These are phyloP conservation scores for Plasmodium fragile DNA, from an alignment of 169 alveolate genomes.

Conservation along the genomic window DNA sequence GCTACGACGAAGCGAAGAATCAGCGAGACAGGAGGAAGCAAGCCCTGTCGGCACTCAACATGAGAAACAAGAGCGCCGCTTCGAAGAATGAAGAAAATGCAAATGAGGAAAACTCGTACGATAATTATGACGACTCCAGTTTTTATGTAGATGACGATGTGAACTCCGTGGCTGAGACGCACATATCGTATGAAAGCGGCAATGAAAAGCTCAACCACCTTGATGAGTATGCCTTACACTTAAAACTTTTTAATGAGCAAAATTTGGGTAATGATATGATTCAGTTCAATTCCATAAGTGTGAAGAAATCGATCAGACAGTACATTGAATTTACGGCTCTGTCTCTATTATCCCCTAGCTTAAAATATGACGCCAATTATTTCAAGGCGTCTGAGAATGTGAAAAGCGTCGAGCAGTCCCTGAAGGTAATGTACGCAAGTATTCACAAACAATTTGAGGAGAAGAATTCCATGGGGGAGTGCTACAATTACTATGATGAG, in stretches of 20 bases:
- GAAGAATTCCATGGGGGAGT: constrained; percentile 55
- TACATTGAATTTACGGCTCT: constrained; percentile 66
- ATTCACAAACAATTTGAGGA: constrained; percentile 19
- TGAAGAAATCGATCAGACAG: constrained; percentile 50
- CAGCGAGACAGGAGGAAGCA: neutral
- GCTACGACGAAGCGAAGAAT: neutral
- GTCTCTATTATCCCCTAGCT: constrained; percentile 63
- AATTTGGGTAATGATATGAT: constrained; percentile 28
- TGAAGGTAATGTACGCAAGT: constrained; percentile 23
- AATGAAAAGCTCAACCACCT: neutral
- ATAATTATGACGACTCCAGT: neutral
- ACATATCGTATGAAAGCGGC: neutral
- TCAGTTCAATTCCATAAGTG: constrained; percentile 37
- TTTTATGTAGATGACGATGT: neutral
- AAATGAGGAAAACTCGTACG: neutral
- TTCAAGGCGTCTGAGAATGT: constrained; percentile 40
- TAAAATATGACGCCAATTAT: constrained; percentile 28
- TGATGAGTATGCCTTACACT: constrained; percentile 57
- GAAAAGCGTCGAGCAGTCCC: neutral
- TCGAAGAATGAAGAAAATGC: neutral
- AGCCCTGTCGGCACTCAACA: neutral
- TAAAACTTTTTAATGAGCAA: constrained; percentile 51
- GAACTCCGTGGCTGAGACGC: neutral
- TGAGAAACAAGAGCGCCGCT: neutral
- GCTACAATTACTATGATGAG: constrained; percentile 13